Conservation (phyloP, 1,139 yeast species). For the Debaryomycetaceae sp. region DNA sequence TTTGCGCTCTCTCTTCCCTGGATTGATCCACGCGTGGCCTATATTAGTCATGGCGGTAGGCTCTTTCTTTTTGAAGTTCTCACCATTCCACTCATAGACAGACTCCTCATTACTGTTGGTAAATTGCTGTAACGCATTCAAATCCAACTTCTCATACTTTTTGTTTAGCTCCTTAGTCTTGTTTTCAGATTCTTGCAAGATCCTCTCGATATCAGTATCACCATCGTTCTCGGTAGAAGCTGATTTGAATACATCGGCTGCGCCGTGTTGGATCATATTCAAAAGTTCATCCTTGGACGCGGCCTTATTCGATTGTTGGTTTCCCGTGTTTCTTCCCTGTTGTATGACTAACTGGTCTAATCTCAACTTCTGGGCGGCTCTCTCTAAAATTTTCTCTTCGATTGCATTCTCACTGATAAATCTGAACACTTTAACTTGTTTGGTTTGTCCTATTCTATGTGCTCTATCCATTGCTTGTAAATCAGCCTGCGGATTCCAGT, state of each 20-base stretch:
- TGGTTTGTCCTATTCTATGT: conserved; percentile 81
- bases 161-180: conserved; percentile 62
- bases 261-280: conserved; percentile 81
- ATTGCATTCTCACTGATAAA: conserved; percentile 77
- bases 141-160: conserved; percentile 62
- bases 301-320: conserved; percentile 37
- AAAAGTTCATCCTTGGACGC: conserved; percentile 67
- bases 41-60: conserved; percentile 36
- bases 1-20: conserved; percentile 74
- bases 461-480: conserved; percentile 88
- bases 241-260: conserved; percentile 52
- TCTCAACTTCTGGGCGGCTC: conserved; percentile 76
- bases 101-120: conserved; percentile 48
- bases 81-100: conserved; percentile 85
- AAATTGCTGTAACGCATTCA: conserved; percentile 75
- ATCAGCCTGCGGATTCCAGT: conserved; percentile 89
- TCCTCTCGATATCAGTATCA: conserved; percentile 62
- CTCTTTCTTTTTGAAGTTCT: conserved; percentile 68
- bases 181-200: conserved; percentile 57
- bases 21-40: conserved; percentile 65
- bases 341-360: conserved; percentile 80
- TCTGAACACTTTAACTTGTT: conserved; percentile 74
- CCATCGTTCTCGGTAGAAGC: conserved; percentile 23
- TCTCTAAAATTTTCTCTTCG: conserved; percentile 74
- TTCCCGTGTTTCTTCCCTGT: conserved; percentile 56